phyloP scores from a whole-genome alignment of 139 green algal genomes.

The Picochlorum sp. region DNA sequence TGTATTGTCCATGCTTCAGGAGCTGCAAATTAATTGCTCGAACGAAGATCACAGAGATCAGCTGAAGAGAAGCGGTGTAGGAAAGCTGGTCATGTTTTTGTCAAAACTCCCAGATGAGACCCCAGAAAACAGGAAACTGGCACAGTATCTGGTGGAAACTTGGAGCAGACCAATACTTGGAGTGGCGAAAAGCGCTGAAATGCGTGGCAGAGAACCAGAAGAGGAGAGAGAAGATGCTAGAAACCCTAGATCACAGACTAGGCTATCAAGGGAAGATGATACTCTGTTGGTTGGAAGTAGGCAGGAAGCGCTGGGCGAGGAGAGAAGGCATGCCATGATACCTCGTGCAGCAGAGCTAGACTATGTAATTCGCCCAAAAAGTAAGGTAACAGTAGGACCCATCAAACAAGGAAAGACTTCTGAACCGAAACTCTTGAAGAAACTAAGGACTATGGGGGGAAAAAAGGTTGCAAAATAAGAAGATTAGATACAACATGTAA shows the following conservation, averaged over 20 bases:
- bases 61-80: conserved; percentile 47
- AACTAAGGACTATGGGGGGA: conserved; percentile 27
- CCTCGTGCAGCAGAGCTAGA: conserved; percentile 41
- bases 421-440: conserved; percentile 33
- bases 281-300: neutral
- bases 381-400: conserved; percentile 9
- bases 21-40: conserved; percentile 37
- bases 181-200: conserved; percentile 5
- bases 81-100: conserved; percentile 57
- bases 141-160: conserved; percentile 44
- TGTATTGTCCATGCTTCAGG: conserved; percentile 35
- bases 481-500: too few relatives aligned
- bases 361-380: conserved; percentile 35
- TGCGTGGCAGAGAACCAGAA: neutral
- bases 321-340: conserved; percentile 29
- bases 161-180: conserved; percentile 57
- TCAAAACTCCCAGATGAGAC: conserved; percentile 56
- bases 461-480: neutral
- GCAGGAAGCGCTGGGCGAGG: neutral
- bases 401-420: conserved; percentile 3
- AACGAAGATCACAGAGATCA: conserved; percentile 41
- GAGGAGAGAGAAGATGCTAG: conserved; percentile 6
- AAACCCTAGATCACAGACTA: conserved; percentile 29
- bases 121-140: conserved; percentile 34
- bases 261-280: neutral